phyloP scores from a whole-genome alignment of 179 eudicot genomes.

The Corrigiola litoralis region DNA sequence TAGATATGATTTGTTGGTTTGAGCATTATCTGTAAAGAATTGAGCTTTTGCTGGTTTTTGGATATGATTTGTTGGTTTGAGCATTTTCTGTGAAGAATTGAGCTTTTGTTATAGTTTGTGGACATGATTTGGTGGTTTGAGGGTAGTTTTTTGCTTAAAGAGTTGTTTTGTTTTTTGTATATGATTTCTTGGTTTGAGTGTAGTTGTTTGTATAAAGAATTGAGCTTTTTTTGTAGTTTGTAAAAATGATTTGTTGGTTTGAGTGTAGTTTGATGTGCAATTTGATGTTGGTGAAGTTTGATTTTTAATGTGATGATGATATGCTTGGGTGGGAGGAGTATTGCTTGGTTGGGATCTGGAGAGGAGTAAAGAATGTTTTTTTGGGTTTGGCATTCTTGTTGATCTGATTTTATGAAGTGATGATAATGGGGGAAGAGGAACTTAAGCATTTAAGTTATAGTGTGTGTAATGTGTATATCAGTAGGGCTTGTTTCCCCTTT shows the following conservation, averaged over 20 bases:
- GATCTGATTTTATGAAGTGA: neutral
- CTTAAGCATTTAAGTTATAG: neutral
- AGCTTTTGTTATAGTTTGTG: too few species aligned
- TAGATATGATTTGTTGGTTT: too few species aligned
- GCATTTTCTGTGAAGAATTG: too few species aligned
- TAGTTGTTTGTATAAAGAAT: too few species aligned
- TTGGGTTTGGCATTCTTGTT: neutral
- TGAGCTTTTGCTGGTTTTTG: too few species aligned
- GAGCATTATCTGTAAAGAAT: too few species aligned
- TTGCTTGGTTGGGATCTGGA: conserved; percentile 13
- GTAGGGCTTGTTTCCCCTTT: too few species aligned
- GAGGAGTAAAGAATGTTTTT: neutral
- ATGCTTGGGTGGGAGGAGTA: neutral
- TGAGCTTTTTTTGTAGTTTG: neutral
- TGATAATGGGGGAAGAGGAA: neutral
- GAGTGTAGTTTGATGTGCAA: neutral
- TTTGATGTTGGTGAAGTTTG: neutral
- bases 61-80: too few species aligned
- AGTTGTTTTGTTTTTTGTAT: too few species aligned
- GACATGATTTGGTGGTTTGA: too few species aligned
- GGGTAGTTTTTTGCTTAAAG: too few species aligned
- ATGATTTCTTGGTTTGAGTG: too few species aligned
- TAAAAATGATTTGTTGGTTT: neutral
- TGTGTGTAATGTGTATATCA: neutral
- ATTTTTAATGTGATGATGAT: neutral